These are phyloP conservation scores for Abrus precatorius DNA, from an alignment of 306 rosid species.

Conservation along the genomic window DNA sequence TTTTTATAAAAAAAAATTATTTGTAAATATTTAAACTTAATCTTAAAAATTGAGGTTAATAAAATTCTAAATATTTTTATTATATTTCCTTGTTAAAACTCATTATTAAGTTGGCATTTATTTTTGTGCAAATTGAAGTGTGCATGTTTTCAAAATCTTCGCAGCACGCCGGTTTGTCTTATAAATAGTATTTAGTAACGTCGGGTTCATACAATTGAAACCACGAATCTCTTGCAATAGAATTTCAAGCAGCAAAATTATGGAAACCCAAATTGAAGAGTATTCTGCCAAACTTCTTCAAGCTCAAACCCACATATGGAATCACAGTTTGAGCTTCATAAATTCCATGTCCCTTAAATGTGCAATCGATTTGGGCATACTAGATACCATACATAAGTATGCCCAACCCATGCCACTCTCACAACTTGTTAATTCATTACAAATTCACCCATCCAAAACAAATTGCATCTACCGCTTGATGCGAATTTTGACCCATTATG, in stretches of 20 bases:
- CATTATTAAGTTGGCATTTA: too few relatives aligned
- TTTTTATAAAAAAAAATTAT: too few relatives aligned
- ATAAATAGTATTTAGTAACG: too few relatives aligned
- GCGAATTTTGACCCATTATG: constrained; percentile 12
- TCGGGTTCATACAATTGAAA: too few relatives aligned
- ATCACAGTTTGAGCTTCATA: not conserved
- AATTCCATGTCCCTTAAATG: constrained; percentile 20
- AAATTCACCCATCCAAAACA: not conserved
- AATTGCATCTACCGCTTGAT: not conserved
- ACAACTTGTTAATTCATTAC: not conserved
- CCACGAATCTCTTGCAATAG: not conserved
- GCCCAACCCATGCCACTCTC: constrained; percentile 12
- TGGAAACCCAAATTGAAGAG: not conserved
- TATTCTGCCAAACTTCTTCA: not conserved
- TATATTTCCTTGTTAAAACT: too few relatives aligned
- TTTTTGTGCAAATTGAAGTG: too few relatives aligned
- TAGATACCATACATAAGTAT: constrained; percentile 2
- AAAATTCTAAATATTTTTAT: too few relatives aligned
- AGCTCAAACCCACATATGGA: constrained; percentile 25
- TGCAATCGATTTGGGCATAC: constrained; percentile 1
- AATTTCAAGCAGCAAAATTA: not conserved
- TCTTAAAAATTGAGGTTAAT: too few relatives aligned
- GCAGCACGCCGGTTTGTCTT: too few relatives aligned
- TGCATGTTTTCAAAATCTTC: too few relatives aligned
- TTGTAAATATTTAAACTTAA: too few relatives aligned